Conservation (phyloP, 768 basidiomycete species). For the Strobilomyces dryophilus region DNA sequence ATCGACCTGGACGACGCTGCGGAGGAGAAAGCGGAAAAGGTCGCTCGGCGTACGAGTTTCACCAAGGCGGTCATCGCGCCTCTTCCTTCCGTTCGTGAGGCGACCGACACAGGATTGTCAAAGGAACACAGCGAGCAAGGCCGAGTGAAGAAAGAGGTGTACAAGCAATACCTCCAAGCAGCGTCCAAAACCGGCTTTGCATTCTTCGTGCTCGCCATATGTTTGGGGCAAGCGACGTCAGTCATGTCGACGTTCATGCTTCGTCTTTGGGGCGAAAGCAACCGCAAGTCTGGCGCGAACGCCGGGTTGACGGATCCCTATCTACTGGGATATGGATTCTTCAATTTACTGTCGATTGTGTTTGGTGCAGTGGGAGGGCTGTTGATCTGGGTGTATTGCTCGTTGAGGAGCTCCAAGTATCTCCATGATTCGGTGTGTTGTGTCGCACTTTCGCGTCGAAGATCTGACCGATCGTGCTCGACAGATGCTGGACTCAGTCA, state of each 20-base stretch:
- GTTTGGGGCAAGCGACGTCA: constrained; percentile 53
- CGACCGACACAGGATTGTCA: constrained; percentile 43
- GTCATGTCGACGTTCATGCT: constrained; percentile 63
- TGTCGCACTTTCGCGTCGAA: background rate
- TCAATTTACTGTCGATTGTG: constrained; percentile 55
- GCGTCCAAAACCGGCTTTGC: constrained; percentile 71
- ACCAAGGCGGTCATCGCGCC: constrained; percentile 48
- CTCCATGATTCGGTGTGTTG: constrained; percentile 73
- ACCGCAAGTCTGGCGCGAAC: constrained; percentile 55
- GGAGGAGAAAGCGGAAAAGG: constrained; percentile 44
- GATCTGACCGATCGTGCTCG: background rate
- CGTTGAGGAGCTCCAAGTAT: constrained; percentile 65
- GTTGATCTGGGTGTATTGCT: constrained; percentile 73
- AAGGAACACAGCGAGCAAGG: constrained; percentile 80
- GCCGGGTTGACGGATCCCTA: constrained; percentile 51
- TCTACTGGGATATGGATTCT: constrained; percentile 62
- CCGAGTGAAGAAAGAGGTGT: constrained; percentile 73
- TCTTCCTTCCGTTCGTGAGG: constrained; percentile 35
- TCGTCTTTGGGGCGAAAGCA: constrained; percentile 81
- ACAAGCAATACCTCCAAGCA: constrained; percentile 71
- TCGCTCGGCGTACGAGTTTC: constrained; percentile 54
- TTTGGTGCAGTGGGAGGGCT: constrained; percentile 54
- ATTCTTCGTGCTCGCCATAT: constrained; percentile 55
- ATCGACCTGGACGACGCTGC: constrained; percentile 30
- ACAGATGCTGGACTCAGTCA: constrained; percentile 75